Conservation (phyloP, 805 yeast species). For the Starmerella gropengiesseri region DNA sequence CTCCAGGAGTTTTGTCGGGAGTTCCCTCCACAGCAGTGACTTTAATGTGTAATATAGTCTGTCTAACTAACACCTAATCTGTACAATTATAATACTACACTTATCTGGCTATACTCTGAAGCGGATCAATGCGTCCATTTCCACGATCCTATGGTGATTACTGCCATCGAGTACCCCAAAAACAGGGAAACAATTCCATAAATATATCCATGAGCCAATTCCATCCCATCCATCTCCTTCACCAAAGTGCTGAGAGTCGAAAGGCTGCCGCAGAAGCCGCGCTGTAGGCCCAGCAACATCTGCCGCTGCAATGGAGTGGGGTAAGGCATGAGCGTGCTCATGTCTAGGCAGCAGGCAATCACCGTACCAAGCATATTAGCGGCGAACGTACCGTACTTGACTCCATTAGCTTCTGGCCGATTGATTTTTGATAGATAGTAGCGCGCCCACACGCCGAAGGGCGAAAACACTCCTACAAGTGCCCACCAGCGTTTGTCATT, state of each 20-base stretch:
- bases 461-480: slow-evolving; percentile 54
- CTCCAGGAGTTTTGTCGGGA: too few relatives aligned
- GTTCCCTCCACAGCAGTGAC: too few relatives aligned
- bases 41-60: too few relatives aligned
- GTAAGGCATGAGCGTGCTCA: slow-evolving; percentile 38
- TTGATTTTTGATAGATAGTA: slow-evolving; percentile 46
- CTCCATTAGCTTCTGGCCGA: slow-evolving; percentile 20
- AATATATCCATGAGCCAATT: slow-evolving; percentile 32
- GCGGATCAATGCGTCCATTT: slow-evolving; percentile 44
- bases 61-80: too few relatives aligned
- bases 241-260: slow-evolving; percentile 73
- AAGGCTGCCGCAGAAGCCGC: slow-evolving; percentile 61
- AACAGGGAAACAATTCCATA: slow-evolving; percentile 44
- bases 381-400: slow-evolving; percentile 43
- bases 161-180: slow-evolving; percentile 38
- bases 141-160: slow-evolving; percentile 61
- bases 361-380: slow-evolving; percentile 41
- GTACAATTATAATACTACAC: too few relatives aligned
- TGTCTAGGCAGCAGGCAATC: slow-evolving; percentile 36
- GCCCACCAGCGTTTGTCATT: slow-evolving; percentile 47
- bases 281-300: slow-evolving; percentile 42
- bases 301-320: slow-evolving; percentile 31
- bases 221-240: slow-evolving; percentile 45
- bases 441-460: slow-evolving; percentile 55
- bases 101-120: too few relatives aligned